phyloP scores from a whole-genome alignment of 306 rosid genomes.

The Castanopsis chinensis region DNA sequence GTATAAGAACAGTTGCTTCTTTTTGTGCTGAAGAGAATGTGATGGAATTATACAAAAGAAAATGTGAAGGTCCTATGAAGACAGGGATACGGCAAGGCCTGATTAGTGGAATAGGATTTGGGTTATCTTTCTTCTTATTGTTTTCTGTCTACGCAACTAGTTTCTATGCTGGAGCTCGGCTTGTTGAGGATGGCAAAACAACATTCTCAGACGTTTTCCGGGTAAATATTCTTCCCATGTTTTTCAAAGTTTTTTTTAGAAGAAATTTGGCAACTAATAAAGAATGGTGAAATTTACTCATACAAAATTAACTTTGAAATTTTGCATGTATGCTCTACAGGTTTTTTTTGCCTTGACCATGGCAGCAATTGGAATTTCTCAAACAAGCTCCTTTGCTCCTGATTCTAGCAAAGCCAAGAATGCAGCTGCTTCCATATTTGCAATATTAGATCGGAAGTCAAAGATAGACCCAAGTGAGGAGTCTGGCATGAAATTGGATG shows the following conservation, averaged over 20 bases:
- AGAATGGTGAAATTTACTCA: background rate
- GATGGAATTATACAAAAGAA: constrained; percentile 44
- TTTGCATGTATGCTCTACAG: constrained; percentile 19
- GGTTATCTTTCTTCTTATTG: constrained; percentile 50
- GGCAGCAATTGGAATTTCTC: constrained; percentile 40
- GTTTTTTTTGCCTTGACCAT: constrained; percentile 47
- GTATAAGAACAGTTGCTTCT: constrained; percentile 63
- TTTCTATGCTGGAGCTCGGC: constrained; percentile 63
- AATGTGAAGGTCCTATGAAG: constrained; percentile 56
- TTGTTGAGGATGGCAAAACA: constrained; percentile 44
- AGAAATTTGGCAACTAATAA: background rate
- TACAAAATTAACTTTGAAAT: background rate
- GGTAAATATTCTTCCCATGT: constrained; percentile 29
- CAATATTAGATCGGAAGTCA: constrained; percentile 35
- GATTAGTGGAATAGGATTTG: constrained; percentile 53
- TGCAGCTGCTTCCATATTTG: constrained; percentile 37
- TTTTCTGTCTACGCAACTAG: constrained; percentile 43
- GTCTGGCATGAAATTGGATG: constrained; percentile 29
- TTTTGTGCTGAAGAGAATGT: constrained; percentile 71
- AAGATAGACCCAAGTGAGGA: constrained; percentile 40
- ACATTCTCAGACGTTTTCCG: constrained; percentile 53
- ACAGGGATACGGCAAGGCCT: constrained; percentile 49
- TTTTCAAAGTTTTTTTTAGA: background rate
- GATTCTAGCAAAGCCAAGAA: constrained; percentile 43
- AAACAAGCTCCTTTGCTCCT: constrained; percentile 35